A percentile compares a stretch with the other conserved stretches of the same genome.
Conservation (phyloP, 2,329 filamentous ascomycete species). For the Teratosphaeriaceae sp. region DNA sequence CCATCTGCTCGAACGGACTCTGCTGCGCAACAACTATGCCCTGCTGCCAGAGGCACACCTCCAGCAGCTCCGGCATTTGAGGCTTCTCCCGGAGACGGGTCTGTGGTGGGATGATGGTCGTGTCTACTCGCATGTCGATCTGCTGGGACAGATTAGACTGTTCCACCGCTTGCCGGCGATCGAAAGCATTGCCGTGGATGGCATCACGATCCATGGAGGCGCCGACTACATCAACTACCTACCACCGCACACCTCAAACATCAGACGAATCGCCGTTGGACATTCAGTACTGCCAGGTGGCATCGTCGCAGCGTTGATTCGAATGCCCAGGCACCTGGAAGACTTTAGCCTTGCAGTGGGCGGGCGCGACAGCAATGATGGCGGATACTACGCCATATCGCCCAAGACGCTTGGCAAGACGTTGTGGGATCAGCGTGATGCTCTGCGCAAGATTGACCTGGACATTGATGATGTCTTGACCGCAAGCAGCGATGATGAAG, state of each 20-base stretch:
- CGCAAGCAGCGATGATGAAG: background rate
- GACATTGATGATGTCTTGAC: background rate
- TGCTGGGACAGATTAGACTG: background rate
- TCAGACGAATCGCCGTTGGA: background rate
- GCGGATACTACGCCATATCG: background rate
- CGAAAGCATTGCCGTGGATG: background rate
- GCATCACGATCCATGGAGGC: background rate
- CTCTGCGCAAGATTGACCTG: background rate
- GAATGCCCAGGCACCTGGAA: background rate
- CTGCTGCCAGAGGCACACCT: background rate
- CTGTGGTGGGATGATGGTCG: background rate
- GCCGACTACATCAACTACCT: background rate
- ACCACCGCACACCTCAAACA: background rate
- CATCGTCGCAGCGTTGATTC: background rate
- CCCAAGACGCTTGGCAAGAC: background rate
- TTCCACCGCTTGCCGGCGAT: slow-evolving; percentile 1
- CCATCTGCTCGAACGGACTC: background rate
- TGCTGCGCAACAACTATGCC: slow-evolving; percentile 2
- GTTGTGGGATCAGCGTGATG: background rate
- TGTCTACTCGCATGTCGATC: background rate
- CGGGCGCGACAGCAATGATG: background rate
- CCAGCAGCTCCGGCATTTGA: background rate
- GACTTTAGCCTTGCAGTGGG: background rate
- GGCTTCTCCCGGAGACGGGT: background rate
- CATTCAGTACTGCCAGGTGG: background rate